Percentiles rank a stretch among this genome's conserved stretches.
These are phyloP conservation scores for Barnettozyma wickerhamii DNA, from an alignment of 805 yeast species.

Conservation along the genomic window DNA sequence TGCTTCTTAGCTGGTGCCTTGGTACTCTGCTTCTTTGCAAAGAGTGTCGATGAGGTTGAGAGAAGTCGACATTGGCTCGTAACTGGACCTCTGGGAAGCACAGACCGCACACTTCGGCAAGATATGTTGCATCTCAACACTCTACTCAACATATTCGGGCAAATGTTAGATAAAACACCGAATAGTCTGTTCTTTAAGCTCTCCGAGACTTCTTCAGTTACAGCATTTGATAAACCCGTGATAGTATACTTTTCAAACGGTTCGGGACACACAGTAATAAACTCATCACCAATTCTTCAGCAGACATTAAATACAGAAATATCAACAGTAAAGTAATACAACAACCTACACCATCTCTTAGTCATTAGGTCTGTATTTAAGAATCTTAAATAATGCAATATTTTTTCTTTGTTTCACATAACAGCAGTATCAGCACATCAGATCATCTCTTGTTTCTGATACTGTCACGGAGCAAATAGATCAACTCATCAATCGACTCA, in stretches of 20 bases:
- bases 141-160: no score
- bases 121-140: no score
- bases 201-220: no score
- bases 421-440: not conserved
- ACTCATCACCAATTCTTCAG: not conserved
- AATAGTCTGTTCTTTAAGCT: no score
- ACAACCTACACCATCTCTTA: no score
- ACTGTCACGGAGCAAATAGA: conserved; percentile 33
- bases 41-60: not conserved
- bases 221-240: no score
- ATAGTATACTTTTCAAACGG: not conserved
- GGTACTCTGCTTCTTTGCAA: conserved; percentile 3
- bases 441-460: conserved; percentile 19
- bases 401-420: not conserved
- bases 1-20: conserved; percentile 6
- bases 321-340: no score
- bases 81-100: not conserved
- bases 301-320: no score
- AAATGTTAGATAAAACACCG: no score
- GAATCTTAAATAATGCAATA: conserved; percentile 1
- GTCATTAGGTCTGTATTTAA: not conserved
- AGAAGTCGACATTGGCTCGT: not conserved
- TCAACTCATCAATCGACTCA: conserved; percentile 69
- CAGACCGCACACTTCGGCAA: no score
- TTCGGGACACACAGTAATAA: not conserved